Conservation (phyloP, 2,329 filamentous ascomycete species). For the Hypomyces perniciosus region DNA sequence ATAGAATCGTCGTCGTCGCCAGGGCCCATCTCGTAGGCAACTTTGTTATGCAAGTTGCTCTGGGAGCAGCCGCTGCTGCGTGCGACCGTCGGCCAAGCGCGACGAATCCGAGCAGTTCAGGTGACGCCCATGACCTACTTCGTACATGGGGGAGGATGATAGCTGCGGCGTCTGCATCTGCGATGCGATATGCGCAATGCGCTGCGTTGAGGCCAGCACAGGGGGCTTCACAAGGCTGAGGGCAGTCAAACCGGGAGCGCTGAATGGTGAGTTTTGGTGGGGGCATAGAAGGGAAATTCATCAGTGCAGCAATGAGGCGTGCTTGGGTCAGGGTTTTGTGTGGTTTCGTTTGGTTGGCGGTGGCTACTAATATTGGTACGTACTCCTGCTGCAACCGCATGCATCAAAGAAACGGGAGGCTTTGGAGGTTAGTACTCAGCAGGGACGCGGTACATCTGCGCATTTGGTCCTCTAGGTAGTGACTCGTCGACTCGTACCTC, state of each 20-base stretch:
- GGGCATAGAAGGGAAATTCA: neutral
- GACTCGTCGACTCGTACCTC: too few relatives aligned
- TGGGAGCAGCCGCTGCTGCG: neutral
- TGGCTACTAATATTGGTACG: neutral
- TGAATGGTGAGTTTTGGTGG: neutral
- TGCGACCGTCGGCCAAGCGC: conserved; percentile 4
- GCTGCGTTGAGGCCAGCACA: neutral
- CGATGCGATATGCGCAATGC: neutral
- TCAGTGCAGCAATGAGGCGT: neutral
- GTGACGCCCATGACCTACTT: conserved; percentile 11
- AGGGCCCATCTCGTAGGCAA: neutral
- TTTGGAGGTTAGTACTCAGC: neutral
- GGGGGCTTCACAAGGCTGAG: conserved; percentile 2
- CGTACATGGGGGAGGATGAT: conserved; percentile 5
- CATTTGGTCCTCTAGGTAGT: neutral
- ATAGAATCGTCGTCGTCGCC: neutral
- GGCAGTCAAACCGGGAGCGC: neutral
- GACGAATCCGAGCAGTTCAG: conserved; percentile 8
- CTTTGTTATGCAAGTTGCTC: neutral
- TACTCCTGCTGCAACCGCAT: conserved; percentile 2
- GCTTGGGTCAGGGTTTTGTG: neutral
- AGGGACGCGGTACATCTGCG: neutral
- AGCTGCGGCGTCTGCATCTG: conserved; percentile 7
- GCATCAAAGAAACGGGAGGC: conserved; percentile 4
- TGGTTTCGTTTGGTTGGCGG: neutral